phyloP scores from a whole-genome alignment of 129 eudicot genomes.

The Erigeron canadensis region DNA sequence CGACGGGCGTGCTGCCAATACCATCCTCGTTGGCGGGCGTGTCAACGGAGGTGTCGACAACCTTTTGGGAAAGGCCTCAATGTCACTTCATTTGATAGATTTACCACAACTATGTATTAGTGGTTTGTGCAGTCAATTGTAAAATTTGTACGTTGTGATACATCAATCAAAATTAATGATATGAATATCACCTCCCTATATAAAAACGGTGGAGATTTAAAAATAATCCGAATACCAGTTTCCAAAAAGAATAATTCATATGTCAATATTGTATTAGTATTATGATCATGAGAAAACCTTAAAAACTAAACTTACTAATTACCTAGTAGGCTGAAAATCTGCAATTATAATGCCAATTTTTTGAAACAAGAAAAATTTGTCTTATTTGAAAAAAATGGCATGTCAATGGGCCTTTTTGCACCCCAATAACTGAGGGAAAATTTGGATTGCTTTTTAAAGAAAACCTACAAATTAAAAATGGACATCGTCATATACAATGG shows the following conservation, averaged over 20 bases:
- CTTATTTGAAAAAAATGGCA: slow-evolving; percentile 14
- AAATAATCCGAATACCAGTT: not conserved
- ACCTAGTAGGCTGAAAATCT: not conserved
- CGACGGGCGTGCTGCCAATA: too few relatives aligned
- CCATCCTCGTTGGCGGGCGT: too few relatives aligned
- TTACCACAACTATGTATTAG: too few relatives aligned
- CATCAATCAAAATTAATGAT: too few relatives aligned
- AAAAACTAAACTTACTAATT: not conserved
- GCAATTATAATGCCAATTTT: not conserved
- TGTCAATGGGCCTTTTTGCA: slow-evolving; percentile 17
- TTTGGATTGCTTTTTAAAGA: slow-evolving; percentile 25
- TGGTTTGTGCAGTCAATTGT: too few relatives aligned
- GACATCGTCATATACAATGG: slow-evolving; percentile 27
- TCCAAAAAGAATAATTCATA: too few relatives aligned
- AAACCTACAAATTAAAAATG: slow-evolving; percentile 18
- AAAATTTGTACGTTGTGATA: too few relatives aligned
- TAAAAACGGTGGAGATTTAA: not conserved
- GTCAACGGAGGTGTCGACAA: too few relatives aligned
- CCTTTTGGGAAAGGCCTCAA: too few relatives aligned
- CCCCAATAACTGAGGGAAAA: slow-evolving; percentile 15
- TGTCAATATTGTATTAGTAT: too few relatives aligned
- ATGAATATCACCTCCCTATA: too few relatives aligned
- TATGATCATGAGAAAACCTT: not conserved
- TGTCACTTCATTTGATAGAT: too few relatives aligned
- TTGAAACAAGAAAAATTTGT: slow-evolving; percentile 7